Evolutionary conservation across 805 yeast species (phyloP).

Genomic region (Metschnikowia cerradonensis): DNA sequence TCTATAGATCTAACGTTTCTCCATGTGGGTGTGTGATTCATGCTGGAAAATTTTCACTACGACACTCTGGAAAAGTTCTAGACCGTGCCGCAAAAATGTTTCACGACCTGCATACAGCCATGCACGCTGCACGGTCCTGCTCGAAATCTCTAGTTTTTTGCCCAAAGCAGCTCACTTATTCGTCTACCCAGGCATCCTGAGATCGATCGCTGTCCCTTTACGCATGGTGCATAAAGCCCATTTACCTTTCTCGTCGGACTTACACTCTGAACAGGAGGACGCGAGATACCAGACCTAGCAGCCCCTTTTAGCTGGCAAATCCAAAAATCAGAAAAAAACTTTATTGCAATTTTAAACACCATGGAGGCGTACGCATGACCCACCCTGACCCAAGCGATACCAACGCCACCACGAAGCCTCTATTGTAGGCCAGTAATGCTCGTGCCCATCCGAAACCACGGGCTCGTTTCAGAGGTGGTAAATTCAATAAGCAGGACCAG

Average conservation of each 20-base stretch:
- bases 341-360: not conserved
- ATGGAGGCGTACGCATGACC: not conserved
- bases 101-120: not conserved
- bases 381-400: too few species aligned
- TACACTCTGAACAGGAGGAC: not conserved
- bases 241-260: not conserved
- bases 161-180: constrained; percentile 2
- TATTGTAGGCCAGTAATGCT: too few species aligned
- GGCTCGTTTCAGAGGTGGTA: not conserved
- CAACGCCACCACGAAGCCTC: not conserved
- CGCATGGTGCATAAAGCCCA: not conserved
- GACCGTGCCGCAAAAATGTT: not conserved
- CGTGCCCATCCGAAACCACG: not conserved
- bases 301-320: too few species aligned
- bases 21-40: not conserved
- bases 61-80: not conserved
- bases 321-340: not conserved
- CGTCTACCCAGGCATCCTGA: not conserved
- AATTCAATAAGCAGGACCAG: not conserved
- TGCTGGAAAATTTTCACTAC: not conserved
- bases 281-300: not conserved
- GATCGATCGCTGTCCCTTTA: not conserved
- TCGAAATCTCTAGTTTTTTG: not conserved
- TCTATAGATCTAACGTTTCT: not conserved
- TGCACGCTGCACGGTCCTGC: not conserved